Conservation (phyloP, 441 rosid genomes). For the Lagerstroemia fauriei region DNA sequence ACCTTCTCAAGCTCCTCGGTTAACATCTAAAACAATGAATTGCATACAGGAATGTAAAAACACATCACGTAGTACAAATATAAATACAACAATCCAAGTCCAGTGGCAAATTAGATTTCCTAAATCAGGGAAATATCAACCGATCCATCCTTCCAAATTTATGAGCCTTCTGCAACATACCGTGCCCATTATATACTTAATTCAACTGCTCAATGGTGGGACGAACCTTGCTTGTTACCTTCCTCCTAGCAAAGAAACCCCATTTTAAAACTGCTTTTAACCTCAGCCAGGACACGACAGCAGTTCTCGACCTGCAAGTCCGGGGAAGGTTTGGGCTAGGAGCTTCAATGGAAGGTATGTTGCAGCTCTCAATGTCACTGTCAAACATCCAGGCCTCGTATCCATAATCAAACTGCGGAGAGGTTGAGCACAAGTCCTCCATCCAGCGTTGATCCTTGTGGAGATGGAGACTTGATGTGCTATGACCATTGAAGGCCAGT, state of each 20-base stretch:
- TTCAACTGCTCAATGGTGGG: background rate
- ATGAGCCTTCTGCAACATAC: background rate
- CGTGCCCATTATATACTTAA: background rate
- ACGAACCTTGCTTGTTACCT: slow-evolving; percentile 53
- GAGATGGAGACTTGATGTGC: slow-evolving; percentile 44
- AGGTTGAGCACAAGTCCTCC: slow-evolving; percentile 44
- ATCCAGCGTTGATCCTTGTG: slow-evolving; percentile 80
- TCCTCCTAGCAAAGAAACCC: slow-evolving; percentile 93
- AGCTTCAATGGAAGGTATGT: background rate
- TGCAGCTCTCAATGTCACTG: background rate
- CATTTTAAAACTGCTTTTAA: slow-evolving; percentile 98
- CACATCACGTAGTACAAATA: background rate
- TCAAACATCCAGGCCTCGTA: background rate
- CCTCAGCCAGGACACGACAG: slow-evolving; percentile 87
- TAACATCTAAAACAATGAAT: background rate
- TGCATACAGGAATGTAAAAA: background rate
- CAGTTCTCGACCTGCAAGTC: slow-evolving; percentile 48
- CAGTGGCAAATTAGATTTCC: background rate
- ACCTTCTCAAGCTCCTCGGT: background rate
- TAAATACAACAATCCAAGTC: background rate
- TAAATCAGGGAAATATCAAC: background rate
- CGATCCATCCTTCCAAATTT: background rate
- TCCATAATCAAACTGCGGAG: background rate
- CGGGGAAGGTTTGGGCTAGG: background rate
- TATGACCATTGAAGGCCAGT: slow-evolving; percentile 50